A percentile compares a stretch with the other conserved stretches of the same genome.
phyloP scores from a whole-genome alignment of 1,284 basidiomycete genomes.

The Tranzscheliella williamsii region DNA sequence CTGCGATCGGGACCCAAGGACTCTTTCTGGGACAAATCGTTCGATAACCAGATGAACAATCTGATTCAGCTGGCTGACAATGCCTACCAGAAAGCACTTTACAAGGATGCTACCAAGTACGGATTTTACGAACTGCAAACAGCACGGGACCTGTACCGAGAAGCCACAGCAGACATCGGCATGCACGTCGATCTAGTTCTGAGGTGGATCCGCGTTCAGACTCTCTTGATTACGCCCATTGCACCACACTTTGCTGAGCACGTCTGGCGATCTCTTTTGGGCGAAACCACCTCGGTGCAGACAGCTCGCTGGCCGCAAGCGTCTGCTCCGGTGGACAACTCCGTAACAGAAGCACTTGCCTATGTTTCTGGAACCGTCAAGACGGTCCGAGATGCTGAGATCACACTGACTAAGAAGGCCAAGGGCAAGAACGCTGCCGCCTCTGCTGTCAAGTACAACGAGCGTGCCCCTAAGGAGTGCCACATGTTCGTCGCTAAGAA shows the following conservation, averaged over 20 bases:
- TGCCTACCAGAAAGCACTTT: constrained; percentile 72
- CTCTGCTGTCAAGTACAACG: constrained; percentile 46
- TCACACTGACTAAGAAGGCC: constrained; percentile 51
- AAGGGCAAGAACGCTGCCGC: constrained; percentile 18
- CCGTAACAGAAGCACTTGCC: constrained; percentile 64
- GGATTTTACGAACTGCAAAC: constrained; percentile 96
- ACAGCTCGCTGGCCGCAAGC: constrained; percentile 74
- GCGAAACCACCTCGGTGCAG: constrained; percentile 81
- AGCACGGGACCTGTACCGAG: constrained; percentile 92
- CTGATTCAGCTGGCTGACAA: constrained; percentile 76
- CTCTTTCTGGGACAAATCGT: constrained; percentile 72
- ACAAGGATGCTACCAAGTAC: constrained; percentile 92
- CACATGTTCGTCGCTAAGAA: constrained; percentile 84
- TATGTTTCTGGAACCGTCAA: constrained; percentile 87
- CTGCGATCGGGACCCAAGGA: constrained; percentile 67
- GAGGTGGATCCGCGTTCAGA: constrained; percentile 80
- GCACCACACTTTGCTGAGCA: constrained; percentile 95
- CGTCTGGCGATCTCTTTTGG: constrained; percentile 74
- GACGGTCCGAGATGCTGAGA: constrained; percentile 86
- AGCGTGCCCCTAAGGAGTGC: constrained; percentile 71
- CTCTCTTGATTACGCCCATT: constrained; percentile 82
- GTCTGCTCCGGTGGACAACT: constrained; percentile 67
- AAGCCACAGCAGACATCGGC: constrained; percentile 77
- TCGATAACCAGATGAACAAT: constrained; percentile 88
- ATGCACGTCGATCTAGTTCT: constrained; percentile 79